Conservation (phyloP, 306 rosid genomes). For the Vigna radiata region DNA sequence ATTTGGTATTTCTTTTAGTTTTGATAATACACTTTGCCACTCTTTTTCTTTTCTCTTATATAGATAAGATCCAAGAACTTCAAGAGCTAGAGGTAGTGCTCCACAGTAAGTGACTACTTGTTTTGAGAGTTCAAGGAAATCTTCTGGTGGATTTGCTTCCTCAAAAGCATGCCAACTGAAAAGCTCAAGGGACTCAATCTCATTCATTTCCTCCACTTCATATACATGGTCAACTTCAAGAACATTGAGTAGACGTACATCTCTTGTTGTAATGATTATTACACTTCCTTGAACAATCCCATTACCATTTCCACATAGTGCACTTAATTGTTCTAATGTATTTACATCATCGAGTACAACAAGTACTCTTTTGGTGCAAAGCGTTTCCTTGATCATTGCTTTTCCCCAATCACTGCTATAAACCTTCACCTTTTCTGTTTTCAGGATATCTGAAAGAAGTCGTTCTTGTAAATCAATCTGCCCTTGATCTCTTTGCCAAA, state of each 20-base stretch:
- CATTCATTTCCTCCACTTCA: not conserved
- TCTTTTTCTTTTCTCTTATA: not conserved
- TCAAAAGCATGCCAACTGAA: constrained; percentile 42
- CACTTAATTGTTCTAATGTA: not conserved
- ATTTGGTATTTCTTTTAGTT: constrained; percentile 38
- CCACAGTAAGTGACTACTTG: constrained; percentile 12
- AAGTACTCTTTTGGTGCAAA: not conserved
- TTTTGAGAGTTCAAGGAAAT: constrained; percentile 3
- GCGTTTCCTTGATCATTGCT: not conserved
- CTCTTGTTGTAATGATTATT: constrained; percentile 42
- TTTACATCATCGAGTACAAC: constrained; percentile 27
- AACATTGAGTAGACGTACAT: not conserved
- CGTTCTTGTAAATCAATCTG: not conserved
- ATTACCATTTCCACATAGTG: not conserved
- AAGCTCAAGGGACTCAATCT: not conserved
- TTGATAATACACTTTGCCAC: constrained; percentile 42
- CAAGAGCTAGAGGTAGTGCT: constrained; percentile 47
- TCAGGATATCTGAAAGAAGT: constrained; percentile 14
- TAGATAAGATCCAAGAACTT: constrained; percentile 46
- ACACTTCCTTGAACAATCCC: constrained; percentile 41
- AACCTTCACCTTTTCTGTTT: not conserved
- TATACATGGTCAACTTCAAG: not conserved
- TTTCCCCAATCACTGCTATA: constrained; percentile 3
- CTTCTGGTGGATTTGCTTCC: not conserved
- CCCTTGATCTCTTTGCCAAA: constrained; percentile 9